A percentile compares a stretch with the other conserved stretches of the same genome.
phyloP scores from a whole-genome alignment of 2,329 filamentous ascomycete species.

The Gaeumannomyces sp. region DNA sequence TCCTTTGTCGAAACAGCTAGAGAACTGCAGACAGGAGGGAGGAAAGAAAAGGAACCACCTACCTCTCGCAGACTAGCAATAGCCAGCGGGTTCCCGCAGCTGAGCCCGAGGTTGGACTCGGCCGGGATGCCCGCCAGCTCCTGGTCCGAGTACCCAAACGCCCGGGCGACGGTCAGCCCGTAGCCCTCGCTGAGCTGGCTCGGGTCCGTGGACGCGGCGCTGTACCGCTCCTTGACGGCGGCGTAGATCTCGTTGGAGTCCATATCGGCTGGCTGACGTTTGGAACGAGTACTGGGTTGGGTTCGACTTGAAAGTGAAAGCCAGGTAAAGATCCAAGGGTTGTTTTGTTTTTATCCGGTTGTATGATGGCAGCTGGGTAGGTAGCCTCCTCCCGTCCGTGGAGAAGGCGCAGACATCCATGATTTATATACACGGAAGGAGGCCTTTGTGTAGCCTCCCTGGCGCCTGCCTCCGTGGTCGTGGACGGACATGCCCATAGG shows the following conservation, averaged over 20 bases:
- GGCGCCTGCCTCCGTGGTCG: too few relatives aligned
- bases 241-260: constrained; percentile 28
- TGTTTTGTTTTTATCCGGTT: neutral
- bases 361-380: too few relatives aligned
- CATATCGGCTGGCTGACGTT: constrained; percentile 14
- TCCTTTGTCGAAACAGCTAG: too few relatives aligned
- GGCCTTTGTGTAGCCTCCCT: too few relatives aligned
- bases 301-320: too few relatives aligned
- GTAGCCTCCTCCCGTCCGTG: too few relatives aligned
- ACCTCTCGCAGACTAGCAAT: constrained; percentile 40
- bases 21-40: too few relatives aligned
- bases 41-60: constrained; percentile 20
- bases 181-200: constrained; percentile 24
- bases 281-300: too few relatives aligned
- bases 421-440: neutral
- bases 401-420: too few relatives aligned
- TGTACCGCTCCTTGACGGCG: constrained; percentile 30
- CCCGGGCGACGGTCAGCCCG: constrained; percentile 36
- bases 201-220: constrained; percentile 20
- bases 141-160: constrained; percentile 46
- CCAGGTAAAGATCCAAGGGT: too few relatives aligned
- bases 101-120: constrained; percentile 45
- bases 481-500: too few relatives aligned
- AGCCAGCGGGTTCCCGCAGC: constrained; percentile 48
- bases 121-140: constrained; percentile 40